Conservation (phyloP, 1,284 basidiomycete species). For the Ceratobasidium sp. region DNA sequence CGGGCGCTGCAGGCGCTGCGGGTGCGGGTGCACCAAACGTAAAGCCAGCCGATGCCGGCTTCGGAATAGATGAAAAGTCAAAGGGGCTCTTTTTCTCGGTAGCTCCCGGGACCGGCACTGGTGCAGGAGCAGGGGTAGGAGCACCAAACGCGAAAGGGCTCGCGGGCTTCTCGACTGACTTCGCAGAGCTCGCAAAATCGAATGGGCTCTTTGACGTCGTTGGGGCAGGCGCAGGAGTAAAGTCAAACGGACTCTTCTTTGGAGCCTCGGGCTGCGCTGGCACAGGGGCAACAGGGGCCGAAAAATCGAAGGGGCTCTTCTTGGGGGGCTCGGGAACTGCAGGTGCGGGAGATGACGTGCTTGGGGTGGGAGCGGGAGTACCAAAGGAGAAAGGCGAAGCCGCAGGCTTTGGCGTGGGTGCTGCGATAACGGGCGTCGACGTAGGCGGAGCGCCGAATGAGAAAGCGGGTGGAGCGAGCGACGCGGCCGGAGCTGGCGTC, state of each 20-base stretch:
- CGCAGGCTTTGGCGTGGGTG: conserved; percentile 53
- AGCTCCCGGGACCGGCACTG: conserved; percentile 41
- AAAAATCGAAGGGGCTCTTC: conserved; percentile 63
- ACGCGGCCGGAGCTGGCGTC: conserved; percentile 51
- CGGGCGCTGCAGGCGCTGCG: conserved; percentile 51
- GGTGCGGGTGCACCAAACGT: conserved; percentile 43
- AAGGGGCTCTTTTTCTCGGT: conserved; percentile 36
- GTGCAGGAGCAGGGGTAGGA: conserved; percentile 55
- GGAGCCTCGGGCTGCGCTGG: conserved; percentile 45
- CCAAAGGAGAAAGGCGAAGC: conserved; percentile 13
- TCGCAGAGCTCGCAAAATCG: conserved; percentile 24
- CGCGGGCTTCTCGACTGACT: conserved; percentile 78
- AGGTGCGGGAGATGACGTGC: conserved; percentile 53
- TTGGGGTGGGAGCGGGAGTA: conserved; percentile 53
- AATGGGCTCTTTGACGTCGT: conserved; percentile 28
- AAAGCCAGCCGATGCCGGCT: conserved; percentile 40
- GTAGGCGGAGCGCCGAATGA: conserved; percentile 23
- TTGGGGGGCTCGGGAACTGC: conserved; percentile 52
- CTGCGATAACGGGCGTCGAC: conserved; percentile 50
- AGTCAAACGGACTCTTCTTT: conserved; percentile 62
- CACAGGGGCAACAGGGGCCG: conserved; percentile 81
- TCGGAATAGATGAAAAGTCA: conserved; percentile 27
- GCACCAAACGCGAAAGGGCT: conserved; percentile 49
- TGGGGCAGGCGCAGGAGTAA: conserved; percentile 61
- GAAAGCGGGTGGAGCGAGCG: conserved; percentile 48